Conservation (phyloP, 2,329 filamentous ascomycete genomes). For the Aspergillus quadricinctus region DNA sequence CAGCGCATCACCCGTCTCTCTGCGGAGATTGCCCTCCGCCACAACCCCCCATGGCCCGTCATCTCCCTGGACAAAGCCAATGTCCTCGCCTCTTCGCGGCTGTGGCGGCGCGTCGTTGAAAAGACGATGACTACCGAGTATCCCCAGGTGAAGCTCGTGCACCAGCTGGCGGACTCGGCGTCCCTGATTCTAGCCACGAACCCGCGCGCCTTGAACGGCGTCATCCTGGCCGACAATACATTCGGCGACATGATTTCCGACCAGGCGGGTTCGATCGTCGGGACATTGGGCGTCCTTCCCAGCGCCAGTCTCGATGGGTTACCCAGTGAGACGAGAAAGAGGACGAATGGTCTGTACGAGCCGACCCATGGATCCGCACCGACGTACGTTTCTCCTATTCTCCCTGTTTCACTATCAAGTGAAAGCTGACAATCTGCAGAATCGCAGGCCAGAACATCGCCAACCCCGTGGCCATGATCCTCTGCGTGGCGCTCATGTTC, state of each 20-base stretch:
- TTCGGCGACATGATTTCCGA: conserved; percentile 93
- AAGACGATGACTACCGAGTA: conserved; percentile 81
- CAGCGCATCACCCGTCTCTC: conserved; percentile 76
- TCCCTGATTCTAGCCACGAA: conserved; percentile 93
- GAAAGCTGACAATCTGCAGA: conserved; percentile 42
- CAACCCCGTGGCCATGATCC: conserved; percentile 82
- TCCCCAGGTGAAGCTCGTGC: conserved; percentile 71
- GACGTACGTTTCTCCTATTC: conserved; percentile 19
- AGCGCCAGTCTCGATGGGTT: conserved; percentile 79
- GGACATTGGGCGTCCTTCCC: conserved; percentile 77
- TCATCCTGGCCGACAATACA: conserved; percentile 83
- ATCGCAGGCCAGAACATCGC: conserved; percentile 84
- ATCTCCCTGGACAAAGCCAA: conserved; percentile 91
- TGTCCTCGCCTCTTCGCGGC: conserved; percentile 76
- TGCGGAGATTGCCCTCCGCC: conserved; percentile 69
- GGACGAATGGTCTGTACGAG: conserved; percentile 87
- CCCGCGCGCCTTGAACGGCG: conserved; percentile 74
- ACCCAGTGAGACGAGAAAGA: conserved; percentile 67
- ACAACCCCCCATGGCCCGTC: conserved; percentile 67
- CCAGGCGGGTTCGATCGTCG: conserved; percentile 85
- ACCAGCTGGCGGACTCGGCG: conserved; percentile 86
- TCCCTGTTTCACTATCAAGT: background rate
- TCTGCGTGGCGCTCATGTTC: conserved; percentile 90
- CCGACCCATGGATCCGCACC: conserved; percentile 69
- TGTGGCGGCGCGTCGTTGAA: conserved; percentile 79